phyloP scores from a whole-genome alignment of 305 asterid genomes.

The Fraxinus sp. region DNA sequence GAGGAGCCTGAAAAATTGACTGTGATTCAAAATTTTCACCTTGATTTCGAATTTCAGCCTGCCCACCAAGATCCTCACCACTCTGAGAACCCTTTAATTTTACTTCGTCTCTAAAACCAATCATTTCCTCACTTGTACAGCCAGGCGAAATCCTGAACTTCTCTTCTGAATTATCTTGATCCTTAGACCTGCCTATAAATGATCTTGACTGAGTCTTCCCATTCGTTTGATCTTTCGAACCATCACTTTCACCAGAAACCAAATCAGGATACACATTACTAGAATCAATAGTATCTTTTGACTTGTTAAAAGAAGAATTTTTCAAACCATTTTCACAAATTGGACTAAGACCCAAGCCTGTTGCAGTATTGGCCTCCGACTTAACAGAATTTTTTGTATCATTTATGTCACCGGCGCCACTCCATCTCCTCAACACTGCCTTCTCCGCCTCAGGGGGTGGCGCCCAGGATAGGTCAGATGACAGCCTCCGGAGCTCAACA shows the following conservation, averaged over 20 bases:
- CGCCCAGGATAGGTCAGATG: slow-evolving; percentile 56
- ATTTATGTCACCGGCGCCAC: slow-evolving; percentile 76
- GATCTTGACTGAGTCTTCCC: slow-evolving; percentile 45
- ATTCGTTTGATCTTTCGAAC: slow-evolving; percentile 42
- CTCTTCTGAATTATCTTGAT: slow-evolving; percentile 42
- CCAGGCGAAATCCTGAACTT: slow-evolving; percentile 34
- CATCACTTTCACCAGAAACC: slow-evolving; percentile 34
- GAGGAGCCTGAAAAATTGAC: slow-evolving; percentile 33
- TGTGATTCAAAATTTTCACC: slow-evolving; percentile 38
- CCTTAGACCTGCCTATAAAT: slow-evolving; percentile 36
- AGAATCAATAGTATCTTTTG: slow-evolving; percentile 38
- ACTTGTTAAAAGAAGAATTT: slow-evolving; percentile 38
- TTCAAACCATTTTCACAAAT: slow-evolving; percentile 34
- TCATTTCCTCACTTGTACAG: slow-evolving; percentile 26
- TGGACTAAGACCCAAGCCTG: slow-evolving; percentile 17
- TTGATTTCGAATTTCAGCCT: slow-evolving; percentile 34
- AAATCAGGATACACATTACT: slow-evolving; percentile 31
- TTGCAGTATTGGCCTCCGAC: slow-evolving; percentile 38
- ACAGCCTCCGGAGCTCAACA: slow-evolving; percentile 64
- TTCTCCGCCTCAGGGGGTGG: slow-evolving; percentile 41
- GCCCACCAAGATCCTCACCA: slow-evolving; percentile 41
- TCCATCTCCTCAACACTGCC: slow-evolving; percentile 85
- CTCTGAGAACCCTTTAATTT: slow-evolving; percentile 31
- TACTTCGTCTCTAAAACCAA: slow-evolving; percentile 36
- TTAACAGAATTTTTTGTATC: slow-evolving; percentile 34